Base-by-base conservation (phyloP, 352 stramenopile species). In the Phytophthora foliorum region DNA sequence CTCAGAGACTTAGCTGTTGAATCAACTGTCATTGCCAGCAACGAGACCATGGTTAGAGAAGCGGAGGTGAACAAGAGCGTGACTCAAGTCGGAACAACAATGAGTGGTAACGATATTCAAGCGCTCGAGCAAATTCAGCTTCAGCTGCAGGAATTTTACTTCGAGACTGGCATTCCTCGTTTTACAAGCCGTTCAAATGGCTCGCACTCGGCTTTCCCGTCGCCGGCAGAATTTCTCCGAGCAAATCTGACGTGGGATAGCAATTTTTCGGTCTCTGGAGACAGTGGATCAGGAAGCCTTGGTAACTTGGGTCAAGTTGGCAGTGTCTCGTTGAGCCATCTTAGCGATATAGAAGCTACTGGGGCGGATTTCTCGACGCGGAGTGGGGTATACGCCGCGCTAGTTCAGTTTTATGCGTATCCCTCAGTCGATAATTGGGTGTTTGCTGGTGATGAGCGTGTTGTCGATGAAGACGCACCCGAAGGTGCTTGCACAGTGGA, bases 81-180 rank as follows among this genome's bases (percentile, higher is more conserved):
- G 38, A 10, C 1, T 13, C 48, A 27, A 13, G 59, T 29, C 9
- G 45, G 42, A 24, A 58, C 13, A 3, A n/a, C 50, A 21, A 54
- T 70, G 42, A 70, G 22, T 25, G 13, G 42, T 6, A 22, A 68
- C 13, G 75, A 81, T 13, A 52, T 74, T n/a, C 44, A 70, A 54
- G 64, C 72, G 1, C 57, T 80, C 3, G 64, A 77, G 31, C 63
- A 78, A 56, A 65, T 85, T 38, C 59, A 78, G 38, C 19, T 62
- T 8, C 69, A 72, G 19, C 61, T 86, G 1, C 57, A 68, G 29
- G 81, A 89, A 41, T 91, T 81, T 64, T 70, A 88, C 49, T 89
- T 90, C 45, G 64, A 80, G 1, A 81, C 81, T 39, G 83, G 83
- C 9, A 79, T 91, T 44, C 81, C 83, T 16, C 79, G 77, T 8